Evolutionary conservation across 2,329 filamentous ascomycete species (phyloP), one percentile per base, ranked within the genome.

Genomic region (Thyridium curvatum): DNA sequence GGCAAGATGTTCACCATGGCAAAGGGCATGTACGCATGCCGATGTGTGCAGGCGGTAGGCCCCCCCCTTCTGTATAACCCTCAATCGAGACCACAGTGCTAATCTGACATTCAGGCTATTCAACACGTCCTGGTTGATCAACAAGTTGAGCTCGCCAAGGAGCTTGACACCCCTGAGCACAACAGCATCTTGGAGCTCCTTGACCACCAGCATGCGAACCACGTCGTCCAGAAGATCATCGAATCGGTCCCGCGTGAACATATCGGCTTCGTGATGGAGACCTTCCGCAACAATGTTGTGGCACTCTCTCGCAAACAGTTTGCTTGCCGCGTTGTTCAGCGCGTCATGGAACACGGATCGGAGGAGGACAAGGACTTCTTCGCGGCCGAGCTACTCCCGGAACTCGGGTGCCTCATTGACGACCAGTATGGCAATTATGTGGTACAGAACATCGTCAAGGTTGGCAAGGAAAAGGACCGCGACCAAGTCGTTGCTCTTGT

Each of bases 381-480:
- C 21, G 10, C 10, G 21, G 68, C 72, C 35, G 74, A 72, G 26
- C 83, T 97, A 37, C 75, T 96, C 54, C 66, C 72, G 2, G 91
- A 97, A 63, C 72, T 98, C 16, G 60, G 76, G 26, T 76, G 72
- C 40, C 76, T 97, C 41, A 86, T 96, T 46, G 79, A 80, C 1
- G 87, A 97, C 53, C 83, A 90, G 47, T 98, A 85, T 54, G 93
- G 93, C 43, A 98, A 98, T 63, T 98, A 98, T 56, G 93, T 98
- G 14, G 84, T 86, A 4, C 93, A 97, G 58, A 88, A 97, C 56
- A 80, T 97, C 37, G 89, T 98, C 44, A 70, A 83, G 43, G 79
- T 87, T 46, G 90, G 90, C 17, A 74, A 81, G 37, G 71, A 76
- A 4, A 78, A 83, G 40, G 88, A 96, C 52, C 78, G 82, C 15